Conservation (phyloP, 192 early-diverging fungal genomes). For the Backusella mclennaniae region DNA sequence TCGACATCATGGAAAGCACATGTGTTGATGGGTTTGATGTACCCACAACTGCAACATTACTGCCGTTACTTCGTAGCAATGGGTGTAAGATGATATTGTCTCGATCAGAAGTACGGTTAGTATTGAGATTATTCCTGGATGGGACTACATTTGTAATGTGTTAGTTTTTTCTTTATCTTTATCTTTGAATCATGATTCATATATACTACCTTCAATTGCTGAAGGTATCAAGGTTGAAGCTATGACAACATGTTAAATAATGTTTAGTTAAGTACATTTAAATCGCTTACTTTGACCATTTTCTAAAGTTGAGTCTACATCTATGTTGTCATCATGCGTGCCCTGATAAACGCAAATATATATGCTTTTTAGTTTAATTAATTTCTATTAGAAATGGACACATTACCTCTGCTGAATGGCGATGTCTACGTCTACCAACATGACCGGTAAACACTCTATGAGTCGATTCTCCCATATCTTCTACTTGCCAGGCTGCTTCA, state of each 20-base stretch:
- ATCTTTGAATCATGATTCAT: background rate
- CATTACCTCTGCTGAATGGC: constrained; percentile 36
- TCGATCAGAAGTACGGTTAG: constrained; percentile 15
- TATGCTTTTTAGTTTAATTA: background rate
- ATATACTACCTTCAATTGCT: background rate
- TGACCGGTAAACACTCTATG: constrained; percentile 42
- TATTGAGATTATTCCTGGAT: background rate
- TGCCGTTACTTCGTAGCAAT: constrained; percentile 35
- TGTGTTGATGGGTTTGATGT: background rate
- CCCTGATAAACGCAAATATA: background rate
- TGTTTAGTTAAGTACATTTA: background rate
- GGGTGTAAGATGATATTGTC: constrained; percentile 65
- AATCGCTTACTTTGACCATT: background rate
- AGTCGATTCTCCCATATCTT: constrained; percentile 26
- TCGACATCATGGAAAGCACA: constrained; percentile 41
- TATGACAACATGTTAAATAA: background rate
- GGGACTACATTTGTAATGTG: background rate
- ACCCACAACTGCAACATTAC: background rate
- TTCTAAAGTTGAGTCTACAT: background rate
- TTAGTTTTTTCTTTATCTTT: background rate
- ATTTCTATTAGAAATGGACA: background rate
- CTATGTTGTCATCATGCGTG: background rate
- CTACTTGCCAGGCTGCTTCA: constrained; percentile 51
- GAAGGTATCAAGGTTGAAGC: background rate
- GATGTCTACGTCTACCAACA: constrained; percentile 43